Conservation (phyloP, 2,329 filamentous ascomycete species). For the Plectosphaerella cucumerina region DNA sequence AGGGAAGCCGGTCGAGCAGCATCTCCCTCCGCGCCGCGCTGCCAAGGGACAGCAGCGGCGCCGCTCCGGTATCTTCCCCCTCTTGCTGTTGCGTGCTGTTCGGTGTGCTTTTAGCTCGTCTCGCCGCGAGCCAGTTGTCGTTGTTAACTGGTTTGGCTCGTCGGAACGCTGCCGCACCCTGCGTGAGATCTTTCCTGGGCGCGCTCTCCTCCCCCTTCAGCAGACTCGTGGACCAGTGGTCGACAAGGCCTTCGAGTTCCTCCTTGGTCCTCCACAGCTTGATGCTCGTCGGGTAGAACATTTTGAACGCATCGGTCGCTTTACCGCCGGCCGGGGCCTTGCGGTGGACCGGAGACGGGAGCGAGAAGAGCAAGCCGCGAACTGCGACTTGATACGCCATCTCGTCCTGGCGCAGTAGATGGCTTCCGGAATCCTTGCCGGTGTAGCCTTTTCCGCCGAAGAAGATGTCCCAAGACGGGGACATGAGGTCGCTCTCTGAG, state of each 20-base stretch:
- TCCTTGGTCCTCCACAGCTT: slow-evolving; percentile 82
- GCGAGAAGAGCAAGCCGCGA: slow-evolving; percentile 76
- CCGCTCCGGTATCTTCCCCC: slow-evolving; percentile 14
- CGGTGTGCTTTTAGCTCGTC: slow-evolving; percentile 10
- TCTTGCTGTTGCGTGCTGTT: neutral
- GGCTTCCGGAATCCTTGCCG: slow-evolving; percentile 57
- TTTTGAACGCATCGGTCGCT: slow-evolving; percentile 67
- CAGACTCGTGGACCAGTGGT: slow-evolving; percentile 61
- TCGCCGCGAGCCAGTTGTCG: slow-evolving; percentile 20
- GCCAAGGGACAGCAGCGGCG: slow-evolving; percentile 54
- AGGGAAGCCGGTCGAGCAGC: slow-evolving; percentile 82
- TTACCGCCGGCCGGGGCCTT: slow-evolving; percentile 40
- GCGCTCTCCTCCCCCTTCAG: slow-evolving; percentile 47
- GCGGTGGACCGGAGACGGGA: slow-evolving; percentile 84
- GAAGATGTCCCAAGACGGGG: slow-evolving; percentile 64
- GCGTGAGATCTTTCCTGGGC: slow-evolving; percentile 33
- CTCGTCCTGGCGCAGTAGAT: slow-evolving; percentile 84
- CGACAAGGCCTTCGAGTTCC: slow-evolving; percentile 71
- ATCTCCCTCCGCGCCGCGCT: slow-evolving; percentile 67
- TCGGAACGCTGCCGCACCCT: slow-evolving; percentile 45
- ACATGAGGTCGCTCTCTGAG: slow-evolving; percentile 84
- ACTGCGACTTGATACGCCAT: slow-evolving; percentile 91
- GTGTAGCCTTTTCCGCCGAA: slow-evolving; percentile 55
- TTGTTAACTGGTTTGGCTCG: slow-evolving; percentile 30
- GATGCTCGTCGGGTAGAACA: slow-evolving; percentile 86